Percentiles rank a stretch among this genome's conserved stretches.
phyloP scores from a whole-genome alignment of 495 filamentous ascomycete genomes.

The Podospora tetraspora region DNA sequence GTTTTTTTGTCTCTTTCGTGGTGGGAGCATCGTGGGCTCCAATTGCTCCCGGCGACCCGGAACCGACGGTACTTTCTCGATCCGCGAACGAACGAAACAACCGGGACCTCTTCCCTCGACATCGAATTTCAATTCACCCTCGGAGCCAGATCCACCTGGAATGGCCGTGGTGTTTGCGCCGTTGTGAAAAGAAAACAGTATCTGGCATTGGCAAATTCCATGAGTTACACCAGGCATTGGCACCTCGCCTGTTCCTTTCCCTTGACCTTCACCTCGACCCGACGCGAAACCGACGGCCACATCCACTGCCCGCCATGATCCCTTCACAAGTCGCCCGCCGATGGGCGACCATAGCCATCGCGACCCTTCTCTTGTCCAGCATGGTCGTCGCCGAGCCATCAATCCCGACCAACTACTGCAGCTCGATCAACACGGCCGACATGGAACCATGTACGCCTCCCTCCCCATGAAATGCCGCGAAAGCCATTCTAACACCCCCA shows the following conservation, averaged over 20 bases:
- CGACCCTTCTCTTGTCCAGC: slow-evolving; percentile 13
- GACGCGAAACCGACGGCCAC: background rate
- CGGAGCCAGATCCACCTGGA: background rate
- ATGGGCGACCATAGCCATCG: slow-evolving; percentile 19
- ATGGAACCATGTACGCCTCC: slow-evolving; percentile 30
- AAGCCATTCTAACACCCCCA: background rate
- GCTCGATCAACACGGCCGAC: slow-evolving; percentile 37
- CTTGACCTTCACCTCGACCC: background rate
- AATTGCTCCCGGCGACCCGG: background rate
- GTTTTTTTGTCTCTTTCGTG: background rate
- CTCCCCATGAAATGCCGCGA: background rate
- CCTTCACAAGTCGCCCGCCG: slow-evolving; percentile 16
- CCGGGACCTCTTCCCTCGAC: background rate
- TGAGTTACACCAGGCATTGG: background rate
- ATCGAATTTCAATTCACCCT: background rate
- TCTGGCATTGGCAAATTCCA: background rate
- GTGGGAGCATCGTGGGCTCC: background rate
- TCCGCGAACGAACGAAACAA: background rate
- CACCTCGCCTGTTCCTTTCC: slow-evolving; percentile 2
- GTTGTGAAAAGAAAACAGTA: background rate
- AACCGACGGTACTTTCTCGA: background rate
- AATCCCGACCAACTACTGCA: slow-evolving; percentile 36
- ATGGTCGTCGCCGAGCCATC: slow-evolving; percentile 21
- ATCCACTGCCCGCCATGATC: slow-evolving; percentile 19
- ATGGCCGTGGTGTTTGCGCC: slow-evolving; percentile 7